These are phyloP conservation scores for Globisporangium nunn DNA, from an alignment of 352 stramenopile species.

Conservation along the genomic window DNA sequence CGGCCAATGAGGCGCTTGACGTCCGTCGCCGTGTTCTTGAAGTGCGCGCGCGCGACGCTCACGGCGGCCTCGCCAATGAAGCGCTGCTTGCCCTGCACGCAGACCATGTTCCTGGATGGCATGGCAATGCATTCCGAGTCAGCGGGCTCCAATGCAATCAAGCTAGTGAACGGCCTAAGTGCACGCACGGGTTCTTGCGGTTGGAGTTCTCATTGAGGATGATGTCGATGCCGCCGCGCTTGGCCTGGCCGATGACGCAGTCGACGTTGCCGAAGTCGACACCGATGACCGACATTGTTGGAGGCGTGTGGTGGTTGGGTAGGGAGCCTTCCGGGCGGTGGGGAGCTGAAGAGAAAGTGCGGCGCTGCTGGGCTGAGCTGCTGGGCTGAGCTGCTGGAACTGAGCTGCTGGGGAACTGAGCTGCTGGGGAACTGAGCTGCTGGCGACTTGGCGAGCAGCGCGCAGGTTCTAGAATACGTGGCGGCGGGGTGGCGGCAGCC, in stretches of 20 bases:
- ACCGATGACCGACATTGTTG: conserved; percentile 94
- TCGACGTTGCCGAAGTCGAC: conserved; percentile 96
- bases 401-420: no score
- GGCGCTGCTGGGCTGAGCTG: no score
- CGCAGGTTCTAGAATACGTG: not conserved
- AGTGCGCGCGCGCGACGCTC: conserved; percentile 92
- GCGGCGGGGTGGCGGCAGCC: no score
- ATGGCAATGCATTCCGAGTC: not conserved
- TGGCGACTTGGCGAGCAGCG: not conserved
- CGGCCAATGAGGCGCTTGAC: conserved; percentile 97
- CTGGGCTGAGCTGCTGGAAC: no score
- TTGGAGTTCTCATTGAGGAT: conserved; percentile 99
- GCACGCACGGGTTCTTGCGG: conserved; percentile 92
- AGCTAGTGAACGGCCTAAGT: no score
- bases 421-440: no score
- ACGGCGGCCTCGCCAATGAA: conserved; percentile 92
- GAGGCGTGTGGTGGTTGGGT: conserved; percentile 1
- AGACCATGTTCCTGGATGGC: conserved; percentile 66
- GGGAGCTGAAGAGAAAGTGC: conserved; percentile 3
- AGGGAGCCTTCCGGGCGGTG: not conserved
- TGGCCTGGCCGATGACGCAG: conserved; percentile 94
- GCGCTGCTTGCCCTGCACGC: conserved; percentile 86
- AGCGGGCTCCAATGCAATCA: not conserved
- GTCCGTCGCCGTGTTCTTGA: conserved; percentile 96
- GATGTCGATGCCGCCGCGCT: conserved; percentile 96